phyloP scores from a whole-genome alignment of 2,329 filamentous ascomycete species.

The Scorias spongiosa region DNA sequence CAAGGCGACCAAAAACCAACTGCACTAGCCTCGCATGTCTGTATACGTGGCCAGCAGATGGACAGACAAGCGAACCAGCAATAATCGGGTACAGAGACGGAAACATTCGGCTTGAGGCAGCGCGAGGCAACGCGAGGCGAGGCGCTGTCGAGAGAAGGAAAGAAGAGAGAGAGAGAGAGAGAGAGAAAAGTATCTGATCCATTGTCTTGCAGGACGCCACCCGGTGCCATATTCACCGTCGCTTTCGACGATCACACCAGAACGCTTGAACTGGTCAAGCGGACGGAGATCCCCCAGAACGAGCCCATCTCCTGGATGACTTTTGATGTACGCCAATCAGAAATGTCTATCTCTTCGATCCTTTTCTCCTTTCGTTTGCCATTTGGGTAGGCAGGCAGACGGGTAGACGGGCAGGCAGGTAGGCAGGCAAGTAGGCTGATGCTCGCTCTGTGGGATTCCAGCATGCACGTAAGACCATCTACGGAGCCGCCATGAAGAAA shows the following conservation, averaged over 20 bases:
- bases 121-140: too few relatives aligned
- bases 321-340: constrained; percentile 49
- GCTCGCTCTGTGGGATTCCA: constrained; percentile 20
- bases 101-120: too few relatives aligned
- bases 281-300: constrained; percentile 64
- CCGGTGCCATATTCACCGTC: constrained; percentile 79
- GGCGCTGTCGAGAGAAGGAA: neutral
- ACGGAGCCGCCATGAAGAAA: constrained; percentile 85
- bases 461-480: constrained; percentile 71
- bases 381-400: too few relatives aligned
- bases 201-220: constrained; percentile 41
- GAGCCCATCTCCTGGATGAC: constrained; percentile 93
- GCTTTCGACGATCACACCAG: constrained; percentile 72
- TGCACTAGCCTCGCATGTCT: neutral
- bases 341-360: constrained; percentile 1
- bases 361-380: neutral
- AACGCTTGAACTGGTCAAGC: constrained; percentile 60
- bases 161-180: neutral
- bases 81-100: too few relatives aligned
- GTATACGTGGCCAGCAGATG: neutral
- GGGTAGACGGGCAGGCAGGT: too few relatives aligned
- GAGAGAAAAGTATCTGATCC: too few relatives aligned
- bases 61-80: too few relatives aligned
- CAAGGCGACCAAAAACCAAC: neutral
- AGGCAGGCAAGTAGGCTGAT: too few relatives aligned